Evolutionary conservation across 1,284 basidiomycete genomes (phyloP).

Genomic region (Melampsora larici-populina): DNA sequence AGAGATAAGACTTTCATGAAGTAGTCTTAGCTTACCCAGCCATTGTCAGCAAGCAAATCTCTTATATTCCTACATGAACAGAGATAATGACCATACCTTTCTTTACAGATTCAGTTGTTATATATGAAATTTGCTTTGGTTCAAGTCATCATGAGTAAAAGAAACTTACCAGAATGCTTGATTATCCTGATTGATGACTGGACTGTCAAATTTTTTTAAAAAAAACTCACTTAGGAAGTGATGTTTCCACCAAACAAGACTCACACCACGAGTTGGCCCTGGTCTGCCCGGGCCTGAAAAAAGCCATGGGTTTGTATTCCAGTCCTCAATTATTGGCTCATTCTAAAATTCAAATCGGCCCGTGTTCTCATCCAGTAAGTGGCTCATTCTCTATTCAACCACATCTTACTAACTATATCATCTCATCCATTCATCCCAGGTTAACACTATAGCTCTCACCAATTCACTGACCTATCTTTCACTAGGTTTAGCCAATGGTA

Average conservation of each 20-base stretch:
- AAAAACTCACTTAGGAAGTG: too few species aligned
- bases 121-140: conserved; percentile 98
- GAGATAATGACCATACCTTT: conserved; percentile 54
- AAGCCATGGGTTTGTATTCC: too few species aligned
- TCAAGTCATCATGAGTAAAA: too few species aligned
- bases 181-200: too few species aligned
- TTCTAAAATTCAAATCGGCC: conserved; percentile 70
- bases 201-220: too few species aligned
- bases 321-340: conserved; percentile 70
- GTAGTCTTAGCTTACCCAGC: conserved; percentile 68
- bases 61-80: background rate
- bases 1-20: conserved; percentile 94
- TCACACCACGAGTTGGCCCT: too few species aligned
- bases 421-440: conserved; percentile 56
- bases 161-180: too few species aligned
- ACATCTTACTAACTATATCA: background rate
- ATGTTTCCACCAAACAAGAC: too few species aligned
- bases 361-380: conserved; percentile 74
- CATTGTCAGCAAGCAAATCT: conserved; percentile 26
- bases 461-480: conserved; percentile 78
- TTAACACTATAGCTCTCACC: conserved; percentile 76
- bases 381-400: conserved; percentile 4
- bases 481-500: conserved; percentile 88
- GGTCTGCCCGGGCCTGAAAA: too few species aligned
- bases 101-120: conserved; percentile 60